A percentile compares a stretch with the other conserved stretches of the same genome.
These are phyloP conservation scores for Polygonum maritimum DNA, from an alignment of 148 eudicot species.

Conservation along the genomic window DNA sequence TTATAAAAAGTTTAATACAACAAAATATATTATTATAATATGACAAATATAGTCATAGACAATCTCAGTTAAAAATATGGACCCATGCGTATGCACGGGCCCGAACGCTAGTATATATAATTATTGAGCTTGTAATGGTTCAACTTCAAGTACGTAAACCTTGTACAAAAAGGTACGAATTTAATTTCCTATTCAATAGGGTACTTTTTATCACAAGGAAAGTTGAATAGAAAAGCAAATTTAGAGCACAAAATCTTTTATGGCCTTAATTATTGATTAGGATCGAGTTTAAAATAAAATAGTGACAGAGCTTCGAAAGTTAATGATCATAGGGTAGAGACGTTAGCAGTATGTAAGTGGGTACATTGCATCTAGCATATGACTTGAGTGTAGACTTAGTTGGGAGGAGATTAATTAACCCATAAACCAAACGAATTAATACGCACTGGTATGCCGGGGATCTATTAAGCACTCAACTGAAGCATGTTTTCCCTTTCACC, in stretches of 20 bases:
- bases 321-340: background rate
- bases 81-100: too few relatives aligned
- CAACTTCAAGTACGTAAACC: background rate
- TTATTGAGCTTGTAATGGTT: background rate
- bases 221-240: background rate
- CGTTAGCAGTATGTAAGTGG: background rate
- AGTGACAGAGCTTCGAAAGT: too few relatives aligned
- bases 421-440: background rate
- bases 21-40: too few relatives aligned
- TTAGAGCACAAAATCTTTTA: background rate
- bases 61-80: too few relatives aligned
- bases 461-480: constrained; percentile 1
- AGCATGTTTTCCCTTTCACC: background rate
- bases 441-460: background rate
- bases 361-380: background rate
- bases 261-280: background rate
- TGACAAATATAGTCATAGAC: too few relatives aligned
- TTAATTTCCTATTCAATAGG: background rate
- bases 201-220: background rate
- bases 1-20: too few relatives aligned
- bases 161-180: background rate
- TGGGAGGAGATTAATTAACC: background rate
- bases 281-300: background rate
- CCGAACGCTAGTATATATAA: too few relatives aligned
- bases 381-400: background rate